These are phyloP conservation scores for Urochloa ruziziensis DNA, from an alignment of 176 grass and related monocot genomes.

Conservation along the genomic window DNA sequence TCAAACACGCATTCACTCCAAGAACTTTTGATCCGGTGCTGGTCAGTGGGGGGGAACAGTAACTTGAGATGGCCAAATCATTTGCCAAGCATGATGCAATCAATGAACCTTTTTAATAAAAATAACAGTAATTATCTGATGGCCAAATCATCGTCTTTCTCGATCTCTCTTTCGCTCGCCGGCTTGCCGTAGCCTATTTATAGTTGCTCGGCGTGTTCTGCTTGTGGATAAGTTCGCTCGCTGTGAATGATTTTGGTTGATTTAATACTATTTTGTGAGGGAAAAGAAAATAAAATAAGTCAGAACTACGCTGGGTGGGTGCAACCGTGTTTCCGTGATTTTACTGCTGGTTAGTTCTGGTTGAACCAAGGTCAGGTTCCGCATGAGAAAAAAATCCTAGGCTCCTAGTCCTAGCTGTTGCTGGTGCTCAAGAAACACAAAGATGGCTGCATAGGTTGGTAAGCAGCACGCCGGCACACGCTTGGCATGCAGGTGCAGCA, in stretches of 20 bases:
- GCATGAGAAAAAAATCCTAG: not conserved
- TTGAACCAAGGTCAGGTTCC: not conserved
- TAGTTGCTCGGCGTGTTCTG: no score
- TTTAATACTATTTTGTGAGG: no score
- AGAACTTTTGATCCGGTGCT: constrained; percentile 15
- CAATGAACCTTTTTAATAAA: not conserved
- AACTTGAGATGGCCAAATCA: not conserved
- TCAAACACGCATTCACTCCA: not conserved
- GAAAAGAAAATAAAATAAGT: no score
- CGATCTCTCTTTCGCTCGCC: not conserved
- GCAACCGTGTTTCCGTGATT: no score
- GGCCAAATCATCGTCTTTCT: not conserved
- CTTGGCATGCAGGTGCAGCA: not conserved
- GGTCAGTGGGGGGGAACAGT: not conserved
- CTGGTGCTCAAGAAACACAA: not conserved
- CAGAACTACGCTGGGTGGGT: no score
- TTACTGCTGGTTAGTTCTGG: not conserved
- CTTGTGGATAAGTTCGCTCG: no score
- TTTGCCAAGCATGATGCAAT: not conserved
- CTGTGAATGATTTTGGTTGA: not conserved
- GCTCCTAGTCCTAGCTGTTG: not conserved
- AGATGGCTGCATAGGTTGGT: constrained; percentile 1
- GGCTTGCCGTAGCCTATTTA: not conserved
- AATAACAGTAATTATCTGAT: not conserved
- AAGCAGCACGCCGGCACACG: not conserved